phyloP scores from a whole-genome alignment of 2,329 filamentous ascomycete species.

The Trichophyton mentagrophytes region DNA sequence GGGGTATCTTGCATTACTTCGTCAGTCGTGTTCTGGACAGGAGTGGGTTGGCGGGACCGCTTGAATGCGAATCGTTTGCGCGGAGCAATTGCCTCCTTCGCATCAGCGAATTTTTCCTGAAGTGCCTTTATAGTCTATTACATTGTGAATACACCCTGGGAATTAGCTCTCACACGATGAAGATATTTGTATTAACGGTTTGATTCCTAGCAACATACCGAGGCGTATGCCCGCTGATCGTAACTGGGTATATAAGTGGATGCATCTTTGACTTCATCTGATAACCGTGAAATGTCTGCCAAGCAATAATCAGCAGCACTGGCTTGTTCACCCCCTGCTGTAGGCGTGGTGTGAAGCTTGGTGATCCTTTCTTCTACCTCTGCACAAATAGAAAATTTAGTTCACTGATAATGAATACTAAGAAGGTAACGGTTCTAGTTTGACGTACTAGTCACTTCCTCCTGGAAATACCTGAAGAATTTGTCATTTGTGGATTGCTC shows the following conservation, averaged over 20 bases:
- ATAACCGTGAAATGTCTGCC: slow-evolving; percentile 64
- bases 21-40: slow-evolving; percentile 40
- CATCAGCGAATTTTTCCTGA: slow-evolving; percentile 62
- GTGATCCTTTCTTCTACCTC: slow-evolving; percentile 66
- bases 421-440: neutral
- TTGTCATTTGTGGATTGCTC: slow-evolving; percentile 51
- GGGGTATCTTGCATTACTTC: neutral
- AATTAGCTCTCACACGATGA: neutral
- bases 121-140: slow-evolving; percentile 62
- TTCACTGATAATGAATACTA: neutral
- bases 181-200: neutral
- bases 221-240: slow-evolving; percentile 74
- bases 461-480: slow-evolving; percentile 75
- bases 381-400: slow-evolving; percentile 25
- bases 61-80: slow-evolving; percentile 79
- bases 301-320: slow-evolving; percentile 72
- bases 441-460: slow-evolving; percentile 54
- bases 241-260: slow-evolving; percentile 73
- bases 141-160: neutral
- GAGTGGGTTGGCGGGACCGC: slow-evolving; percentile 39
- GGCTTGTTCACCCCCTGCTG: slow-evolving; percentile 59
- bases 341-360: slow-evolving; percentile 49
- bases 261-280: slow-evolving; percentile 73
- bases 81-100: slow-evolving; percentile 54
- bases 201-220: slow-evolving; percentile 39